Percentiles rank a stretch among this genome's conserved stretches.
Conservation (phyloP, 129 eudicot genomes). For the Rutidosis leptorrhynchoides region DNA sequence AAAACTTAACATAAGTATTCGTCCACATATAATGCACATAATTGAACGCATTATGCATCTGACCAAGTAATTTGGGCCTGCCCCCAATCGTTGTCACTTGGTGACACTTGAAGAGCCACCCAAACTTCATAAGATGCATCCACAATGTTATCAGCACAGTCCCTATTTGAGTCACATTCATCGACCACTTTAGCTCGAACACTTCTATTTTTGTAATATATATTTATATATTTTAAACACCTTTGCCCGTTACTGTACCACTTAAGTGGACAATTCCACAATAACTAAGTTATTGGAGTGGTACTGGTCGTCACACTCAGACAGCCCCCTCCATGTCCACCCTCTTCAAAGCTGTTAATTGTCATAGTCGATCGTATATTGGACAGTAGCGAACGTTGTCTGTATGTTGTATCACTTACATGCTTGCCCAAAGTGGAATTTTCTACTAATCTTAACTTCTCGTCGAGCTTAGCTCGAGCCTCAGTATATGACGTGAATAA, state of each 20-base stretch:
- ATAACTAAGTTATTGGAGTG: conserved; percentile 4
- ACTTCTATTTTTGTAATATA: background rate
- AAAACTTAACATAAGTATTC: background rate
- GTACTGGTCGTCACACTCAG: conserved; percentile 6
- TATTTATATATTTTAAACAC: background rate
- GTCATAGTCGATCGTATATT: background rate
- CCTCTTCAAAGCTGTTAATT: conserved; percentile 8
- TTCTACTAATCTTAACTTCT: background rate
- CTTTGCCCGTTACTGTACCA: conserved; percentile 11
- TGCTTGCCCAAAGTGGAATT: background rate
- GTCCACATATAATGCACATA: background rate
- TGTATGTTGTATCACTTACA: background rate
- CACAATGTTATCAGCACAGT: conserved; percentile 24
- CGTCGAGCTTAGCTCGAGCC: background rate
- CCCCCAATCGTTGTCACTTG: conserved; percentile 20
- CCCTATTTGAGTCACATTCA: conserved; percentile 18
- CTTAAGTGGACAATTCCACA: conserved; percentile 11
- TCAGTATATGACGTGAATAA: background rate
- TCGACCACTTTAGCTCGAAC: background rate
- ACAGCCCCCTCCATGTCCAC: background rate
- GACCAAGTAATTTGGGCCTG: conserved; percentile 19
- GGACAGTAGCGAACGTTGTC: background rate
- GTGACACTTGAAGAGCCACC: conserved; percentile 15
- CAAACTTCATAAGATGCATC: conserved; percentile 29
- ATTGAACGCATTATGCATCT: conserved; percentile 17